phyloP scores from a whole-genome alignment of 169 alveolate genomes.

The Plasmodium cynomolgi region DNA sequence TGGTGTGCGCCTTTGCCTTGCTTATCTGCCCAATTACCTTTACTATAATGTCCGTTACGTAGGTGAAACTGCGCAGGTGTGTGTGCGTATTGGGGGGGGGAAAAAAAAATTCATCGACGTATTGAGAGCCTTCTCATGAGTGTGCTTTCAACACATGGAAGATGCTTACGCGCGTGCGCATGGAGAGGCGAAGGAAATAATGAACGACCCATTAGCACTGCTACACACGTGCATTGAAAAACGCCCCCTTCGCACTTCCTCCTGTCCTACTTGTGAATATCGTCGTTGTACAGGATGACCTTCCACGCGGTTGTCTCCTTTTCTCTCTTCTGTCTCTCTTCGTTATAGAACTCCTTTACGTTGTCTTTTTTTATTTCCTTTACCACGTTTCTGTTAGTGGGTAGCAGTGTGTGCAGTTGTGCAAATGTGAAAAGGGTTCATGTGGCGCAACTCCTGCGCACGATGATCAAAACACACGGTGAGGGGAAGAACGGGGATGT shows the following conservation, averaged over 20 bases:
- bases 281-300: constrained; percentile 89
- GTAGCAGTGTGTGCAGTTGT: neutral
- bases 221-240: neutral
- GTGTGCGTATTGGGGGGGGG: neutral
- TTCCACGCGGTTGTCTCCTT: constrained; percentile 85
- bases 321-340: constrained; percentile 78
- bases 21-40: constrained; percentile 83
- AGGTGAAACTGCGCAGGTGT: constrained; percentile 76
- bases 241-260: neutral
- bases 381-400: constrained; percentile 37
- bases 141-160: neutral
- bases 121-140: neutral
- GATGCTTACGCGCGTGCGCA: neutral
- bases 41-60: constrained; percentile 86
- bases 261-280: constrained; percentile 86
- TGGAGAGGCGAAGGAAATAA: neutral
- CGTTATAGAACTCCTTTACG: constrained; percentile 46
- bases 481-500: neutral
- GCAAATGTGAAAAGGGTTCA: neutral
- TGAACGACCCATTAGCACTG: neutral
- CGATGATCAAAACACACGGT: neutral
- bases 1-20: constrained; percentile 86
- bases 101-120: neutral
- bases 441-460: neutral
- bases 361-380: constrained; percentile 67